Base-by-base conservation (phyloP, 139 green algal species). In the Trebouxia sp. region DNA sequence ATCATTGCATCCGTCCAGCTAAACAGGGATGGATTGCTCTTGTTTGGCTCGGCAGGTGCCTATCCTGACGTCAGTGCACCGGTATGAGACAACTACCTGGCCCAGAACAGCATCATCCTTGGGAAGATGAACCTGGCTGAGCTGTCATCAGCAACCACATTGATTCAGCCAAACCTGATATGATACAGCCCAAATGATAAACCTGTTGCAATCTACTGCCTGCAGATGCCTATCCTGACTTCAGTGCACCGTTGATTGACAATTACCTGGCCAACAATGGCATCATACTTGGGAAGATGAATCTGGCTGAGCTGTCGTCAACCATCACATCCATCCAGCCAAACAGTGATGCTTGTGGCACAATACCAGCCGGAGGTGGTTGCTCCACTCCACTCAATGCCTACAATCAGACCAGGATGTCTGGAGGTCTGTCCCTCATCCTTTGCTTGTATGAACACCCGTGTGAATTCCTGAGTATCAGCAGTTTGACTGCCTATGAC, bases 281-380 rank as follows among this genome's bases (percentile, higher is more conserved):
- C 62, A 83, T 83, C 62, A 77, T 83, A 32, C 42, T 83, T 17
- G 78, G 43, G 15, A 83, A 83, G 78, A 77, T 77, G 69, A 77
- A 77, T 10, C 24, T 77, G 41, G 69, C 43, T 37, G 69, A 77
- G 69, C 41, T 77, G 0, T 77, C 69, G 2, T 56, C 41, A 24
- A 77, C 69, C 53, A 41, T 77, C 22, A 77, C 69, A 35, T 51
- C 41, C 69, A 77, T 77, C 41, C 53, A 77, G 10, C 24, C 67
- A 0, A 51, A 76, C 39, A 24, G 39, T 12, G 24, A 28, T 38
- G 22, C 26, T 12, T 77, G 69, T 41, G 37, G n/a, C n/a, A n/a
- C n/a, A n/a, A n/a, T n/a, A n/a, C n/a, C n/a, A n/a, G n/a, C n/a
- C n/a, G n/a, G n/a, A n/a, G 30, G 39, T 38, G 69, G 69, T 3